Base-by-base conservation (phyloP, 306 rosid species). In the Quercus dentata region DNA sequence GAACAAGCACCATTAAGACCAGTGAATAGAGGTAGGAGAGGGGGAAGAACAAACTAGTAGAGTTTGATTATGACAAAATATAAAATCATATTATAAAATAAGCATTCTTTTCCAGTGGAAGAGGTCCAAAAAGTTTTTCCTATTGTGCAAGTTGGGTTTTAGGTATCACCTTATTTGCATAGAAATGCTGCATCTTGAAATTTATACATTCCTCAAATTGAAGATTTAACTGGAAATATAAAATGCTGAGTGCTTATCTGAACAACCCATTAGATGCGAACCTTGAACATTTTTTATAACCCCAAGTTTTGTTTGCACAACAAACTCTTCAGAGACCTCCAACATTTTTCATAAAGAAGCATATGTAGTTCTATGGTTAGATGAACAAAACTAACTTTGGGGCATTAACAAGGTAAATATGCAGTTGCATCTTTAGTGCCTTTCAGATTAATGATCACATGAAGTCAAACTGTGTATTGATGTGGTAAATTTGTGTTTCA, bases 1-100 rank as follows among this genome's bases (percentile, higher is more conserved):
- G 62, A 76, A 68, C 64, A 63, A 77, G 78, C 58, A 76, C 69
- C 35, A 33, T 62, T 11, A 77, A 74, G 31, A 59, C 69, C 54
- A 23, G 27, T n/a, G 54, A 70, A 79, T 51, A 61, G 52, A 52
- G 44, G 75, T 9, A 63, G 52, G 46, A 55, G 77, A 33, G 35
- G 4, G 69, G 54, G 63, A 17, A 56, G 63, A 57, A 72, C 41
- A 75, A 76, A 56, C 44, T 54, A 28, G 46, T 64, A 30, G 41
- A 28, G 31, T 31, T 64, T 64, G 12, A 28, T 62, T 14, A 6
- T 31, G 41, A 64, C 13, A 7, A 30, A 30, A 64, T 8, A 21
- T 3, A 15, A 30, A 62, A 28, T 62, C 4, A 25, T 13, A 62
- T 62, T 27, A 62, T 62, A 62, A 62, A 5, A 62, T 27, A 64